Percentiles rank a stretch among this genome's conserved stretches.
Evolutionary conservation across 176 grass and related monocot genomes (phyloP).

Genomic region (Aegilops bicornis): DNA sequence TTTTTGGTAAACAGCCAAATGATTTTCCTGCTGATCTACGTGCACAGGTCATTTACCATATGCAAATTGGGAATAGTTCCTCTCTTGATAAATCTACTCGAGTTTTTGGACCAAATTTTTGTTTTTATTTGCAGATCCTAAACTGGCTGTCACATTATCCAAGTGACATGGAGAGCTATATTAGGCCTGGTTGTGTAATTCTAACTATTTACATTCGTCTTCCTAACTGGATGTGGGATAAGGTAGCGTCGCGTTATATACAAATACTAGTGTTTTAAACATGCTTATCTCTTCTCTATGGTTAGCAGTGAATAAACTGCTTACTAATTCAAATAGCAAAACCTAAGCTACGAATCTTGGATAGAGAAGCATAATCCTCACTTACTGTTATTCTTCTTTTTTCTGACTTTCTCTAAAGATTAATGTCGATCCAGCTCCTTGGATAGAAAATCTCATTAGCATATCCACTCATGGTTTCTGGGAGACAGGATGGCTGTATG

Average conservation of each 20-base stretch:
- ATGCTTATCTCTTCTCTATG: neutral
- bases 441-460: constrained; percentile 63
- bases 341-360: constrained; percentile 3
- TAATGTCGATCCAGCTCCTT: constrained; percentile 48
- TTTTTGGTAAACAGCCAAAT: constrained; percentile 83
- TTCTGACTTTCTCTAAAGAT: constrained; percentile 47
- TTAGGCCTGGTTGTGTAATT: constrained; percentile 94
- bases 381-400: constrained; percentile 25
- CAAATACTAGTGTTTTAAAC: neutral
- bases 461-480: constrained; percentile 50
- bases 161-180: constrained; percentile 89
- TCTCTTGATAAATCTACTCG: constrained; percentile 11
- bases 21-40: constrained; percentile 84
- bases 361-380: constrained; percentile 4
- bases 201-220: constrained; percentile 79
- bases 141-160: constrained; percentile 82
- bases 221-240: constrained; percentile 69
- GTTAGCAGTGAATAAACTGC: neutral
- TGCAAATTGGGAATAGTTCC: constrained; percentile 33
- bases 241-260: constrained; percentile 38
- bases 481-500: constrained; percentile 72
- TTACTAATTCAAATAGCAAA: constrained; percentile 3
- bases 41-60: constrained; percentile 59
- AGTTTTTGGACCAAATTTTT: constrained; percentile 23
- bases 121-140: constrained; percentile 47